phyloP scores from a whole-genome alignment of 2,329 filamentous ascomycete species.

The Fusarium proliferatum region DNA sequence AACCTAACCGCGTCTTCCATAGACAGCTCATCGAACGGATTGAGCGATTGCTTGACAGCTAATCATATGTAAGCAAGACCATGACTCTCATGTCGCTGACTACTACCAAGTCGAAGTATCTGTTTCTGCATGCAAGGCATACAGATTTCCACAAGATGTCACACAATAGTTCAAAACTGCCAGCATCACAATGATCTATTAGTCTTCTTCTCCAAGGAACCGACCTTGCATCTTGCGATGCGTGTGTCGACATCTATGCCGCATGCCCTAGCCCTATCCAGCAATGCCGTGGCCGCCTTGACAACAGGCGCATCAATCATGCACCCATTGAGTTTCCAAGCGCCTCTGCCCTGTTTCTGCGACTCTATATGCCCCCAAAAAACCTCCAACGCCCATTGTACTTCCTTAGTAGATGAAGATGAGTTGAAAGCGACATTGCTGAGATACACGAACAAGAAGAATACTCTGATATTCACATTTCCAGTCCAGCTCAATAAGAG shows the following conservation, averaged over 20 bases:
- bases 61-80: no score
- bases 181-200: not conserved
- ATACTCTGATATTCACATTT: no score
- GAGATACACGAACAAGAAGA: no score
- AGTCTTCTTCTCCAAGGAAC: not conserved
- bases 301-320: slow-evolving; percentile 18
- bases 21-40: no score
- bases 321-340: slow-evolving; percentile 16
- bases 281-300: not conserved
- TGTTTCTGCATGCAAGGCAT: no score
- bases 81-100: no score
- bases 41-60: no score
- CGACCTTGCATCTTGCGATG: not conserved
- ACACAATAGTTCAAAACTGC: no score
- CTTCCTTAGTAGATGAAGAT: not conserved
- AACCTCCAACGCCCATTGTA: slow-evolving; percentile 1
- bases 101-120: no score
- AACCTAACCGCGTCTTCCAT: no score
- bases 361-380: not conserved
- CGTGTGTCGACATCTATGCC: not conserved
- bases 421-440: not conserved
- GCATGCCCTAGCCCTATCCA: slow-evolving; percentile 1
- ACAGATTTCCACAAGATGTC: no score
- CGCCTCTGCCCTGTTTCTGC: not conserved
- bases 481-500: no score